These are phyloP conservation scores for Plasmodium relictum DNA, from an alignment of 169 alveolate species.

Conservation along the genomic window DNA sequence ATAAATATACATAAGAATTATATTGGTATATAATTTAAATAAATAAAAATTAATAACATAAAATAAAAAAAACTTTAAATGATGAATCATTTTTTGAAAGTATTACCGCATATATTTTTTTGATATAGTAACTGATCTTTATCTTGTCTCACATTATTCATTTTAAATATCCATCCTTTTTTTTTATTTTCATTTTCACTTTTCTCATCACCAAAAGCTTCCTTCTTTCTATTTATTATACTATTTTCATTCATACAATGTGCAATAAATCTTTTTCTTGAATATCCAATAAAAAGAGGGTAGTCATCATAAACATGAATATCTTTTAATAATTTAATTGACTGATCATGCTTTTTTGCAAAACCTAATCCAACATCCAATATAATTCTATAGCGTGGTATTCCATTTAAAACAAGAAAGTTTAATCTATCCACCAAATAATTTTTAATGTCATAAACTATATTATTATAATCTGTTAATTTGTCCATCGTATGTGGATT, in stretches of 20 bases:
- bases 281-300: conserved; percentile 71
- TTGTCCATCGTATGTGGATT: conserved; percentile 74
- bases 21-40: background rate
- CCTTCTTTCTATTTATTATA: background rate
- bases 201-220: background rate
- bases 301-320: conserved; percentile 73
- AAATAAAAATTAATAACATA: background rate
- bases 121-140: conserved; percentile 54
- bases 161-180: conserved; percentile 11
- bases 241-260: conserved; percentile 34
- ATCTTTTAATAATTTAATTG: conserved; percentile 44
- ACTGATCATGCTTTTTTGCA: conserved; percentile 72
- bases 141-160: conserved; percentile 44
- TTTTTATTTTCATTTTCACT: conserved; percentile 10
- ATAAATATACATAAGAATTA: background rate
- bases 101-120: conserved; percentile 55
- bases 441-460: conserved; percentile 58
- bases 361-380: conserved; percentile 66
- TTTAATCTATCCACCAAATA: conserved; percentile 54
- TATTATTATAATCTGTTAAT: conserved; percentile 50
- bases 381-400: conserved; percentile 68
- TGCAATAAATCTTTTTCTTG: conserved; percentile 70
- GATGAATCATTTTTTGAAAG: background rate
- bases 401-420: conserved; percentile 57
- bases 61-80: background rate